Base-by-base conservation (phyloP, 371 early-diverging fungal species). In the Mortierella sp. region DNA sequence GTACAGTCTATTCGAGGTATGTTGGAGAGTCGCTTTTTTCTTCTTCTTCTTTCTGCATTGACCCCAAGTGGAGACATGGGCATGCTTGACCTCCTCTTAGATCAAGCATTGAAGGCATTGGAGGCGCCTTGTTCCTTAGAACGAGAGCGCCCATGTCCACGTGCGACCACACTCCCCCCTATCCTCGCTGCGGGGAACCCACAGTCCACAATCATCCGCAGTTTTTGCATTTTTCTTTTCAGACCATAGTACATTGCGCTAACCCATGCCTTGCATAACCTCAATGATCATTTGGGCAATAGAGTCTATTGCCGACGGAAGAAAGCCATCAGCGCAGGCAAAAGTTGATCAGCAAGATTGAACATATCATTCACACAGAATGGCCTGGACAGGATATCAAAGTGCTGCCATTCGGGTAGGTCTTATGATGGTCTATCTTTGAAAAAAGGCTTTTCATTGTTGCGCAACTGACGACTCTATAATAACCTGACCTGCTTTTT, bases 391-490 rank as follows among this genome's bases (percentile, higher is more conserved):
- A 71, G 63, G 78, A 78, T 27, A 73, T 78, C 30, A 64, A 71
- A 18, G 79, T 64, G 12, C 51, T 73, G 19, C 69, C 76, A 46
- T 81, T 81, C 54, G 81, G 81, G 81, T 81, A 78, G n/a, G 61
- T 34, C 34, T 34, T 34, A 7, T 34, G 34, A 4, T 4, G 10
- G 7, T 4, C 34, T 4, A 7, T 34, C 34, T 34, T 10, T 34
- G 34, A 10, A 34, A 10, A 10, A 10, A 10, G 34, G 34, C 7
- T 7, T 7, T 34, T 4, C n/a, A n/a, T n/a, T n/a, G n/a, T n/a
- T n/a, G n/a, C n/a, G n/a, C n/a, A n/a, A n/a, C n/a, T n/a, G n/a
- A n/a, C n/a, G n/a, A n/a, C n/a, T n/a, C n/a, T n/a, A n/a, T n/a
- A n/a, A n/a, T n/a, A n/a, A n/a, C n/a, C n/a, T n/a, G n/a, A n/a